phyloP scores from a whole-genome alignment of 2,329 filamentous ascomycete species.

The Calonectria leucothoes region DNA sequence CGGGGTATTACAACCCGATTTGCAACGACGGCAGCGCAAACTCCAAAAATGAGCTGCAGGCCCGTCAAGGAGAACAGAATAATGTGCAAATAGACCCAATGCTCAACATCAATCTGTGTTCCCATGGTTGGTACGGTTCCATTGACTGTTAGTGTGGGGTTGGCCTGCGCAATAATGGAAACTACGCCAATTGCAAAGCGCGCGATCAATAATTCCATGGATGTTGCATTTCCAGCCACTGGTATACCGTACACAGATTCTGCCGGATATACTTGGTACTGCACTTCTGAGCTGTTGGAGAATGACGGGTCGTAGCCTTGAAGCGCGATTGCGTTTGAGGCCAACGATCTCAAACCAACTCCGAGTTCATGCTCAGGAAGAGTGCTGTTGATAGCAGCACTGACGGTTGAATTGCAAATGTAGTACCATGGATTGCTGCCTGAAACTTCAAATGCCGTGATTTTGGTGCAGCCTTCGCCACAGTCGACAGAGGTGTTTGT shows the following conservation, averaged over 20 bases:
- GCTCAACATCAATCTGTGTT: neutral
- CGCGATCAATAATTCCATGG: neutral
- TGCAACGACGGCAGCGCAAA: neutral
- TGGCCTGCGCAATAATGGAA: neutral
- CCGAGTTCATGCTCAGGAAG: neutral
- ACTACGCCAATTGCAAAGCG: neutral
- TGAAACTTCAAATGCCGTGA: neutral
- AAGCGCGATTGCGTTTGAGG: neutral
- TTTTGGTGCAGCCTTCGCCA: neutral
- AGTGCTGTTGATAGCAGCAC: neutral
- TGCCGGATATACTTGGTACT: neutral
- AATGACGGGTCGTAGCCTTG: neutral
- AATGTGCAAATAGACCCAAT: neutral
- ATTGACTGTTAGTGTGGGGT: neutral
- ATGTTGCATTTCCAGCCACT: neutral
- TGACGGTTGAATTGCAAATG: neutral
- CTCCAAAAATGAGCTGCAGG: neutral
- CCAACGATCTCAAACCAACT: neutral
- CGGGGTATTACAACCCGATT: neutral
- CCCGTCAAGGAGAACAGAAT: neutral
- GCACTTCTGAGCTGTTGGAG: neutral
- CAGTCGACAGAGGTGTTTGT: neutral
- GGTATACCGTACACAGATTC: neutral
- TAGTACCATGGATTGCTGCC: neutral
- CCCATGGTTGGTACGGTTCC: neutral